phyloP scores from a whole-genome alignment of 305 asterid genomes.

The Fraxinus baroniana region DNA sequence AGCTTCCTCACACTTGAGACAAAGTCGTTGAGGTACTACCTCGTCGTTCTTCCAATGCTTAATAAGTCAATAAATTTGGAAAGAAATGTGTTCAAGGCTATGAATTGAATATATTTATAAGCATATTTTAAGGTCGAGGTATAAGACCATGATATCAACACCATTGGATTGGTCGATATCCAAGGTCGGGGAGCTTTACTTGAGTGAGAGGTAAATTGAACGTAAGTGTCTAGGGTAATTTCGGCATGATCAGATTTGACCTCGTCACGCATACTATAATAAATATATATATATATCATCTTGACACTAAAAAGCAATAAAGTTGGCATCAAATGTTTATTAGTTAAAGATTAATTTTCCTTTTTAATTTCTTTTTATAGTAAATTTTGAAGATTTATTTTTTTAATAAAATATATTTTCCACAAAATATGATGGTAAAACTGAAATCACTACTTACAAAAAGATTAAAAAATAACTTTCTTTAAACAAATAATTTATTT shows the following conservation, averaged over 20 bases:
- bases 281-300: too few relatives aligned
- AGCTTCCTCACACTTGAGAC: background rate
- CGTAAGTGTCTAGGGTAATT: background rate
- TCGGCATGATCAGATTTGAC: background rate
- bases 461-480: background rate
- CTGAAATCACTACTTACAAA: background rate
- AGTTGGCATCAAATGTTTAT: background rate
- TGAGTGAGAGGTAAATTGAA: too few relatives aligned
- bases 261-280: too few relatives aligned
- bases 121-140: too few relatives aligned
- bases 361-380: background rate
- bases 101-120: too few relatives aligned
- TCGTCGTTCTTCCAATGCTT: too few relatives aligned
- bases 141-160: too few relatives aligned
- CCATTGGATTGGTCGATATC: too few relatives aligned
- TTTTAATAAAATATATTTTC: too few relatives aligned
- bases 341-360: background rate
- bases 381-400: background rate
- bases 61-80: too few relatives aligned
- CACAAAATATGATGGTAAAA: background rate
- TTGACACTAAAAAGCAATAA: background rate
- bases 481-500: background rate
- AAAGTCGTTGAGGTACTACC: background rate
- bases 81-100: too few relatives aligned
- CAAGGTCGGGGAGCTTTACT: too few relatives aligned